Base-by-base conservation (phyloP, 805 yeast genomes). In the Kluyveromyces nonfermentans region DNA sequence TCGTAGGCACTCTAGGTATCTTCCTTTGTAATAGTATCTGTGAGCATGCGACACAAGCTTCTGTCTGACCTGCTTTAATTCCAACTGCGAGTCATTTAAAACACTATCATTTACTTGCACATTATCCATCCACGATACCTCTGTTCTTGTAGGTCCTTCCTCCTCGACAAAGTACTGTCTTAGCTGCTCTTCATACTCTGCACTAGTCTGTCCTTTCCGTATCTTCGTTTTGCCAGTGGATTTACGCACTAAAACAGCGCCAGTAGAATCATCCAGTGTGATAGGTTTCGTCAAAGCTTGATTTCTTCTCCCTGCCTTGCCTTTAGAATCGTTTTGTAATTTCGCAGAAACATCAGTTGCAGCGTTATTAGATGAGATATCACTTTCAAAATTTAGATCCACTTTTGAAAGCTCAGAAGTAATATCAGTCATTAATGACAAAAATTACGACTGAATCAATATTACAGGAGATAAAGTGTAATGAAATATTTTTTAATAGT, bases 181-280 rank as follows among this genome's bases (percentile, higher is more conserved):
- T 47, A 67, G 64, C 59, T 87, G 90, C 7, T 46, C 55, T 30
- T 56, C 63, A 50, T 65, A 87, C 45, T 75, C 83, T 43, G 80
- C 89, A 35, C 77, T 78, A 0, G 82, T 55, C 56, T 87, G 96
- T 0, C 79, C 80, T 53, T 83, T 85, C 35, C 96, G 72, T 20
- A 70, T 59, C 44, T 70, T 73, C 3, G 59, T 55, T 44, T 69
- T 64, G 0, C 79, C 79, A 1, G 75, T 69, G 1, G 73, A 65
- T 45, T 68, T 73, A 31, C 63, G 59, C 4, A 73, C 75, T 2
- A 63, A 47, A 2, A 73, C 74, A 48, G 68, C 70, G 1, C 77
- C 74, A 3, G 64, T 59, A 6, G 19, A 35, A 12, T 56, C 56
- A 41, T 60, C 48, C 16, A 58, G 34, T 14, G 59, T 43, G 2